Evolutionary conservation across 371 early-diverging fungal species (phyloP).

Genomic region (Mucor saturninus): DNA sequence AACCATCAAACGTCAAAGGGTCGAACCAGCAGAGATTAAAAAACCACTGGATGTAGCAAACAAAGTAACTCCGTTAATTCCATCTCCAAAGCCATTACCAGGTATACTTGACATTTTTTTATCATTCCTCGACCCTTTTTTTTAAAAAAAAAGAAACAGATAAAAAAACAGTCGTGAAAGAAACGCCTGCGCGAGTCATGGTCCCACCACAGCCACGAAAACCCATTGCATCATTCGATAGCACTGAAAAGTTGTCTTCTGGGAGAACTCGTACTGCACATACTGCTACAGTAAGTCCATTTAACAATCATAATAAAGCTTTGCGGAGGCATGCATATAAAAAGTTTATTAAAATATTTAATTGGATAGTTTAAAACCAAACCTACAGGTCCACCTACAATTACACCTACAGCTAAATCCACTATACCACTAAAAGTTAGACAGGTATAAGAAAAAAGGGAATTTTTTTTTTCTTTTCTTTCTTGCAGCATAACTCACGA

Average conservation of each 20-base stretch:
- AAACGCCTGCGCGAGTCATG: background rate
- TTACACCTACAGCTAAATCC: constrained; percentile 33
- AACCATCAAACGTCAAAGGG: constrained; percentile 18
- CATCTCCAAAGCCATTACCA: background rate
- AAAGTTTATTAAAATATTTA: background rate
- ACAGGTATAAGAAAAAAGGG: constrained; percentile 27
- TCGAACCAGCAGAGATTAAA: background rate
- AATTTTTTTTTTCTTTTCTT: background rate
- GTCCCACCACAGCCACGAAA: background rate
- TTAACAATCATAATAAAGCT: background rate
- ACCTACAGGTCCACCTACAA: constrained; percentile 40
- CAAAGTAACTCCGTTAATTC: background rate
- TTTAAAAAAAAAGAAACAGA: background rate
- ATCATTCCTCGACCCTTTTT: background rate
- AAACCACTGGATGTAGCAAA: background rate
- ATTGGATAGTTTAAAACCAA: constrained; percentile 2
- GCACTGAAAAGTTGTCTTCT: background rate
- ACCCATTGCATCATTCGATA: background rate
- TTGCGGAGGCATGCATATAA: background rate
- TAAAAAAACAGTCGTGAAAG: background rate
- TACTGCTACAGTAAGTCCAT: constrained; percentile 11
- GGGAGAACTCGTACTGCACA: constrained; percentile 19
- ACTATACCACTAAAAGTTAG: constrained; percentile 42
- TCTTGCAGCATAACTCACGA: background rate
- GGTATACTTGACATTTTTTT: background rate